Conservation (phyloP, 2,329 filamentous ascomycete species). For the Didymosphaeria variabile region DNA sequence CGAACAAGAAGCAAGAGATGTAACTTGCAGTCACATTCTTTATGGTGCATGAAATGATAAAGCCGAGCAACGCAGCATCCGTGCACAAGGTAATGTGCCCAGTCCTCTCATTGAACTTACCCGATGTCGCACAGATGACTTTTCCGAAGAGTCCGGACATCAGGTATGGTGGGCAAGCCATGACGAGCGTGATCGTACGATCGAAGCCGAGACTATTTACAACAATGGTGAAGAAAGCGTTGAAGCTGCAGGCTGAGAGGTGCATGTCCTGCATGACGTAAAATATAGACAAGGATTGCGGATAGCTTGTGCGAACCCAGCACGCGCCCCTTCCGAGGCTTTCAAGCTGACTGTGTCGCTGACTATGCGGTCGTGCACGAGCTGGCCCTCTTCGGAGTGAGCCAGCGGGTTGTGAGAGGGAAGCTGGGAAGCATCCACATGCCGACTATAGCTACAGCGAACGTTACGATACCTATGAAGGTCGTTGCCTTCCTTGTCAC, state of each 20-base stretch:
- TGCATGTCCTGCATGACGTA: slow-evolving; percentile 46
- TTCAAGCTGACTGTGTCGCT: slow-evolving; percentile 61
- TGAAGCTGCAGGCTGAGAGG: slow-evolving; percentile 23
- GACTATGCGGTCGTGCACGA: slow-evolving; percentile 47
- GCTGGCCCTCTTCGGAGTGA: slow-evolving; percentile 56
- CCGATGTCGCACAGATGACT: slow-evolving; percentile 60
- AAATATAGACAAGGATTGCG: slow-evolving; percentile 58
- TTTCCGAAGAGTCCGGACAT: slow-evolving; percentile 58
- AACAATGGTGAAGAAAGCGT: slow-evolving; percentile 44
- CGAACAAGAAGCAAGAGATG: slow-evolving; percentile 43
- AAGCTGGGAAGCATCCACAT: slow-evolving; percentile 55
- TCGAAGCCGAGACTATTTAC: slow-evolving; percentile 48
- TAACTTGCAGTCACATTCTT: slow-evolving; percentile 48
- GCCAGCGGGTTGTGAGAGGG: slow-evolving; percentile 53
- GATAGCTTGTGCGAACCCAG: slow-evolving; percentile 24
- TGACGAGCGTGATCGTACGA: slow-evolving; percentile 45
- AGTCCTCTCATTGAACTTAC: slow-evolving; percentile 58
- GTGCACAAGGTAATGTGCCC: slow-evolving; percentile 57
- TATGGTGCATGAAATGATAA: slow-evolving; percentile 47
- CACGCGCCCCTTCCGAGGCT: not conserved
- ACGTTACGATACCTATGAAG: slow-evolving; percentile 35
- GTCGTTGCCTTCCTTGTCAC: not conserved
- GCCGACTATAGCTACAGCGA: slow-evolving; percentile 42
- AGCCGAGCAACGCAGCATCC: slow-evolving; percentile 50
- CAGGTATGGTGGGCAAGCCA: slow-evolving; percentile 59